Base-by-base conservation (phyloP, 164 flowering plant species). In the Platanus orientalis region DNA sequence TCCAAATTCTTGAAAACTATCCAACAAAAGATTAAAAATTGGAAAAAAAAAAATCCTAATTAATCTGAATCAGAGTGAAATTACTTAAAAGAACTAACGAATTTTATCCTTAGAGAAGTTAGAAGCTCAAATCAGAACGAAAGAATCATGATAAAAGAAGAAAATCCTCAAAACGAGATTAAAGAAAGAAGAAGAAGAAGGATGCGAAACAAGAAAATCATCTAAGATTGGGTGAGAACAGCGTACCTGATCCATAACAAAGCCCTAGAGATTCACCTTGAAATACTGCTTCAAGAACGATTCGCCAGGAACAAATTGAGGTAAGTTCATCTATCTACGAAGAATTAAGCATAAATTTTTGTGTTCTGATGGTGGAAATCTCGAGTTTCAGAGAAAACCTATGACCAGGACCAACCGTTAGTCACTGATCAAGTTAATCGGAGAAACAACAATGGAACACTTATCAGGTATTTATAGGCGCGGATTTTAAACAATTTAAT, bases 391-490 rank as follows among this genome's bases (percentile, higher is more conserved):
- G n/a, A n/a, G n/a, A n/a, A n/a, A n/a, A n/a, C n/a, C n/a, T n/a
- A n/a, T n/a, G n/a, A n/a, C n/a, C n/a, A n/a, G n/a, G 57, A 54
- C 20, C 16, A 20, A 19, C 57, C 21, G 6, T 54, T 14, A 28
- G 6, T 14, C 34, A 27, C 13, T 1, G 4, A 19, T 19, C 4
- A 13, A 19, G 42, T 14, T 19, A 57, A 19, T n/a, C 2, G 59
- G 59, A 34, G 59, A 44, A 44, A 57, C 32, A 57, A 7, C 2
- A 20, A 4, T 19, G 16, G 16, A 26, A n/a, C 44, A 23, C n/a
- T n/a, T n/a, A n/a, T n/a, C n/a, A n/a, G n/a, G n/a, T 57, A 57
- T 57, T 32, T 57, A 57, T 34, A 57, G 59, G 45, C 45, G 59
- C 44, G 59, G 44, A 34, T 6, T 21, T 19, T 21, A 11, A 30